A percentile compares a stretch with the other conserved stretches of the same genome.
Conservation (phyloP, 139 green algal species). For the Deuterostichococcus epilithicus region DNA sequence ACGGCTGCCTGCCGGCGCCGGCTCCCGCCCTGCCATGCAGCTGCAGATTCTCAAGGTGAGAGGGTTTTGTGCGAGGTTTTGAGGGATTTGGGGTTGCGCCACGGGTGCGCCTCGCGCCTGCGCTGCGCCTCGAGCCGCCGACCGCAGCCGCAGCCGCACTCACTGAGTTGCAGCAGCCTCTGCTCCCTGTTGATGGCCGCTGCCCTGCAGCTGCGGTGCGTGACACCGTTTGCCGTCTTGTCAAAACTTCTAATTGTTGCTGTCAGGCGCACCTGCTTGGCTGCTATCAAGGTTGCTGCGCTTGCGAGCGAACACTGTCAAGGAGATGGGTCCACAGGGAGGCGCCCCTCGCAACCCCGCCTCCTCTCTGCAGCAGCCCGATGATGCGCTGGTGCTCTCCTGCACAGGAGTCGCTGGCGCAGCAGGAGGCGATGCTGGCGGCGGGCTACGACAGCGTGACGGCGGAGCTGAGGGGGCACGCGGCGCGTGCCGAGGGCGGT, state of each 20-base stretch:
- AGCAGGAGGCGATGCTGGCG: constrained; percentile 14
- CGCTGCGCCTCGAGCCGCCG: neutral
- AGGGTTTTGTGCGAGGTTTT: neutral
- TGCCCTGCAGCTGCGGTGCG: neutral
- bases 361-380: neutral
- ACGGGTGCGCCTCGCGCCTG: neutral
- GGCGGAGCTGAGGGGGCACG: neutral
- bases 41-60: constrained; percentile 7
- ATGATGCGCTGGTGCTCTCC: neutral
- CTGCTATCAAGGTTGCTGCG: neutral
- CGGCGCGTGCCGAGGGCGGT: neutral
- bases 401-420: constrained; percentile 10
- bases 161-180: neutral
- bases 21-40: neutral
- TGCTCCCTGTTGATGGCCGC: neutral
- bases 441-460: neutral
- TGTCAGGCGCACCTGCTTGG: neutral
- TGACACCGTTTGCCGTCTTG: neutral
- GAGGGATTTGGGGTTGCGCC: neutral
- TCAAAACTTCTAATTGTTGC: neutral
- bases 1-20: neutral
- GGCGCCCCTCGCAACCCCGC: too few relatives aligned
- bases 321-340: too few relatives aligned
- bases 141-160: neutral
- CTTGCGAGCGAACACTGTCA: neutral